Base-by-base conservation (phyloP, 2,329 filamentous ascomycete species). In the Colletotrichum noveboracense region DNA sequence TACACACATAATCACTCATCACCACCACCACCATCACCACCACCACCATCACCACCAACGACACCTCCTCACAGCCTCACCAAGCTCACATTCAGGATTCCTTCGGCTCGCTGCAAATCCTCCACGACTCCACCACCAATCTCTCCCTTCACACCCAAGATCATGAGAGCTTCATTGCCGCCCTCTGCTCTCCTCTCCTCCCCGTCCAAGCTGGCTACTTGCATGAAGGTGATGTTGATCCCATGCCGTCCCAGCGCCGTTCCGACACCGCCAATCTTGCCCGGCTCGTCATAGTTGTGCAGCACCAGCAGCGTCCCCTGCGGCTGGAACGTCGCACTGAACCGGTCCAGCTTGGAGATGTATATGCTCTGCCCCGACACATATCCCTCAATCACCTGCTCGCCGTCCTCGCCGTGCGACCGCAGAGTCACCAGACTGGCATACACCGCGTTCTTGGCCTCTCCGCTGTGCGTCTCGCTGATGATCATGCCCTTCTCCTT, bases 171-270 rank as follows among this genome's bases (percentile, higher is more conserved):
- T 84, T 96, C 95, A 58, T 92, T 91, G 65, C 83, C 86, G 32
- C 83, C 85, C 32, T 81, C 79, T 61, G 78, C 71, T 66, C 78
- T 67, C 77, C 60, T 74, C 69, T 72, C 61, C 76, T 83, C 83
- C 52, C 85, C 82, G 72, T 89, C 88, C 77, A 94, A 82, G 18
- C 88, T 87, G 5, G 89, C 90, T 3, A 96, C 94, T 80, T 91
- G 93, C 95, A 96, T 97, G 81, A 93, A 96, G 61, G 90, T 90
- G 82, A 96, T 95, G 80, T 97, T 97, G 68, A 97, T 92, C 0
- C 91, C 92, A 48, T 93, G 90, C 48, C 88, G 88, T 0, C 94
- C 95, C 30, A 96, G 85, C 67, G 92, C 88, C 74, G 89, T 92
- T 1, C 95, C 95, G 4, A 97, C 94, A 48, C 92, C 91, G 3